Percentiles rank a stretch among this genome's conserved stretches.
Conservation (phyloP, 1,139 yeast genomes). For the Pichia sp. region DNA sequence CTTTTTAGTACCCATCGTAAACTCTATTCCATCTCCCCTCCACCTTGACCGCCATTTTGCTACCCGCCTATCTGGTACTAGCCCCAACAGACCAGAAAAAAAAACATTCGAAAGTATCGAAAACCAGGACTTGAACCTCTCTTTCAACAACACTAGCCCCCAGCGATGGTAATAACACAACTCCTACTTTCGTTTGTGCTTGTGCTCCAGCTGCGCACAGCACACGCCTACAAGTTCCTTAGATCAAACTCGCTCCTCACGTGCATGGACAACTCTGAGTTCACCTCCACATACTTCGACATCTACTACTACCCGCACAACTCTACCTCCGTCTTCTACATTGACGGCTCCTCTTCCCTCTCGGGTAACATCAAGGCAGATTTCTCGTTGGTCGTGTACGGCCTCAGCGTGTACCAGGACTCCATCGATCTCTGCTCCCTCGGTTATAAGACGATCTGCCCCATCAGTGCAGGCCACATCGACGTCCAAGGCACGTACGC, state of each 20-base stretch:
- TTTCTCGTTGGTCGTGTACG: constrained; percentile 73
- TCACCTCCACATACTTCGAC: constrained; percentile 83
- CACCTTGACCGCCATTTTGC: too few relatives aligned
- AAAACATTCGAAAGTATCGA: too few relatives aligned
- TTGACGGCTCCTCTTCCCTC: constrained; percentile 77
- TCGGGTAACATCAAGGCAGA: constrained; percentile 69
- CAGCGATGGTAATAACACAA: not conserved
- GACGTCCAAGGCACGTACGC: constrained; percentile 56
- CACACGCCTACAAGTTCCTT: constrained; percentile 32
- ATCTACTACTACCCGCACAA: constrained; percentile 68
- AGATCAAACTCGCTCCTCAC: constrained; percentile 76
- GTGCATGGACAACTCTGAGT: constrained; percentile 87
- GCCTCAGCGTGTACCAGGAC: constrained; percentile 60
- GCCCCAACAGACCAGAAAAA: too few relatives aligned
- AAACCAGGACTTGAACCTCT: too few relatives aligned
- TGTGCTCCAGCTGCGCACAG: not conserved
- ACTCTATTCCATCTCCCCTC: too few relatives aligned
- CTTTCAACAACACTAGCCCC: too few relatives aligned
- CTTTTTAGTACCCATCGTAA: too few relatives aligned
- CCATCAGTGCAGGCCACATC: constrained; percentile 81
- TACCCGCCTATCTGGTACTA: too few relatives aligned
- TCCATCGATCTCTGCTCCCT: constrained; percentile 62
- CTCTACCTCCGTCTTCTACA: constrained; percentile 57
- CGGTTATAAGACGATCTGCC: constrained; percentile 60
- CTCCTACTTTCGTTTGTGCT: not conserved